Evolutionary conservation across 306 rosid genomes (phyloP).

Genomic region (Hippophae gyantsensis): DNA sequence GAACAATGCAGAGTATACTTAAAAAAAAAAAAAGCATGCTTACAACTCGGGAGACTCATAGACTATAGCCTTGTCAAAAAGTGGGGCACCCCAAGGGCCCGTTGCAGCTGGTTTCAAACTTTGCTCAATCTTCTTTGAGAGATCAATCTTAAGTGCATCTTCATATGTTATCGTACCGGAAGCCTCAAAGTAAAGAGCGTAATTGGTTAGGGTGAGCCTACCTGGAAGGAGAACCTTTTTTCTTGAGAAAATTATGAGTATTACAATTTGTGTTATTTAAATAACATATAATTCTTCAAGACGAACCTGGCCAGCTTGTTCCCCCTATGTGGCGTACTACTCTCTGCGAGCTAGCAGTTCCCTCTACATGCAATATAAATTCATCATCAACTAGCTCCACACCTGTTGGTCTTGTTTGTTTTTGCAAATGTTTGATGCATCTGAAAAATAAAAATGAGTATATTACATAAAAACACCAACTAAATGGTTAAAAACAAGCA

Average conservation of each 20-base stretch:
- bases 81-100: constrained; percentile 97
- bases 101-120: constrained; percentile 58
- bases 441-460: constrained; percentile 19
- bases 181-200: constrained; percentile 88
- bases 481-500: not conserved
- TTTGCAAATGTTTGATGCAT: constrained; percentile 51
- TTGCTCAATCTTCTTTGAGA: constrained; percentile 40
- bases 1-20: too few species aligned
- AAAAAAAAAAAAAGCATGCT: constrained; percentile 14
- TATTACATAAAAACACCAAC: constrained; percentile 8
- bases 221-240: constrained; percentile 37
- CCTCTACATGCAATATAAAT: constrained; percentile 78
- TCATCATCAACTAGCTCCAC: constrained; percentile 67
- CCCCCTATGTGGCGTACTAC: constrained; percentile 86
- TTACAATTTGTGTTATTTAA: not conserved
- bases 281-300: not conserved
- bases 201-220: constrained; percentile 82
- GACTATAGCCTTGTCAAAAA: constrained; percentile 79
- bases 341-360: constrained; percentile 77
- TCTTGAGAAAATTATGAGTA: not conserved
- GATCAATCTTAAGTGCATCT: constrained; percentile 74
- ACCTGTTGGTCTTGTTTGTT: constrained; percentile 60
- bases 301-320: constrained; percentile 87
- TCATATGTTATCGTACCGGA: constrained; percentile 61
- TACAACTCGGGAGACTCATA: constrained; percentile 58